Percentiles rank a stretch among this genome's conserved stretches.
These are phyloP conservation scores for Castanospermum australe DNA, from an alignment of 306 rosid genomes.

Conservation along the genomic window DNA sequence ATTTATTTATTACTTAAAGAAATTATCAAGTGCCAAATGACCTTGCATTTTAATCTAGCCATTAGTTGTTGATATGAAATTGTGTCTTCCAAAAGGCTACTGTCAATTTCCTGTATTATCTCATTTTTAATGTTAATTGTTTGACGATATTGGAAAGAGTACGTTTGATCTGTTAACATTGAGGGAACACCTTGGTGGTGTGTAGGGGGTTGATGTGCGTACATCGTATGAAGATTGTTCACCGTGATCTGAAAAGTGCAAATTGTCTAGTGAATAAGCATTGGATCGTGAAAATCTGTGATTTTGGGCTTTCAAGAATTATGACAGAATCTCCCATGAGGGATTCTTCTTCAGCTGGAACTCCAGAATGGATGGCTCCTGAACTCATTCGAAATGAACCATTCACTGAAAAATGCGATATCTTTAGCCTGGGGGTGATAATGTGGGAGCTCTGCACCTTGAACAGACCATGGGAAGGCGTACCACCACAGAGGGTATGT, in stretches of 20 bases:
- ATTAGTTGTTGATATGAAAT: background rate
- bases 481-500: conserved; percentile 83
- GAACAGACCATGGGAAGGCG: conserved; percentile 92
- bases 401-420: conserved; percentile 92
- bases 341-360: conserved; percentile 87
- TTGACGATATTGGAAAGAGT: conserved; percentile 9
- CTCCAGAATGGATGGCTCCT: conserved; percentile 99
- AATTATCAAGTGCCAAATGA: background rate
- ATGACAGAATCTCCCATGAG: conserved; percentile 56
- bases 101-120: background rate
- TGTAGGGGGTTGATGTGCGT: conserved; percentile 96
- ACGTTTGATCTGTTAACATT: conserved; percentile 22
- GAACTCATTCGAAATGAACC: conserved; percentile 95
- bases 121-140: background rate
- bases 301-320: conserved; percentile 95
- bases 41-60: background rate
- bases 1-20: background rate
- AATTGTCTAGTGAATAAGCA: conserved; percentile 96
- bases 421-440: conserved; percentile 90
- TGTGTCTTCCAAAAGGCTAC: background rate
- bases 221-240: conserved; percentile 96
- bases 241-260: conserved; percentile 94
- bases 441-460: conserved; percentile 98
- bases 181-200: conserved; percentile 31
- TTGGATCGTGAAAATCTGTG: conserved; percentile 92